A percentile compares a stretch with the other conserved stretches of the same genome.
Conservation (phyloP, 2,329 filamentous ascomycete species). For the Eurotiales sp. region DNA sequence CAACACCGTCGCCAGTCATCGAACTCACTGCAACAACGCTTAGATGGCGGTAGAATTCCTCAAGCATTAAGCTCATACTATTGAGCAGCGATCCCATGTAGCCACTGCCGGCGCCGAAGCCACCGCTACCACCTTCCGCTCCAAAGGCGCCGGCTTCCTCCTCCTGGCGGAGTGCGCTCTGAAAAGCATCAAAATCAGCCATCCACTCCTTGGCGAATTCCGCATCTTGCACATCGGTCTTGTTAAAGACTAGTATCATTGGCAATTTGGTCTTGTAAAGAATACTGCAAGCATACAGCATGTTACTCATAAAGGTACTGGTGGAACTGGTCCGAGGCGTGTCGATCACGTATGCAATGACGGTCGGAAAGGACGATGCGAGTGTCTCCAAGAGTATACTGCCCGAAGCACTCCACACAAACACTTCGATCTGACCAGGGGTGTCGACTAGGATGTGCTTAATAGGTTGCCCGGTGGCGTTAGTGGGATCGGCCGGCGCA, state of each 20-base stretch:
- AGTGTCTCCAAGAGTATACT: slow-evolving; percentile 90
- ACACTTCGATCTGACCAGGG: slow-evolving; percentile 96
- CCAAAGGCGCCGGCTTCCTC: slow-evolving; percentile 75
- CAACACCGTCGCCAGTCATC: slow-evolving; percentile 85
- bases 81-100: slow-evolving; percentile 97
- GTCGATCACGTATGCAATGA: slow-evolving; percentile 96
- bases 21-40: slow-evolving; percentile 90
- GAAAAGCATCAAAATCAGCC: slow-evolving; percentile 97
- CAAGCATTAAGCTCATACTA: slow-evolving; percentile 95
- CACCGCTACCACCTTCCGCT: slow-evolving; percentile 59
- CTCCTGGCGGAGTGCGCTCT: slow-evolving; percentile 75
- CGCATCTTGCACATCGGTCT: slow-evolving; percentile 91
- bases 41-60: slow-evolving; percentile 94
- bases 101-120: slow-evolving; percentile 69
- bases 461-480: slow-evolving; percentile 53
- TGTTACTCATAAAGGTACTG: slow-evolving; percentile 98
- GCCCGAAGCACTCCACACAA: slow-evolving; percentile 95
- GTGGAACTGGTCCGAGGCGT: slow-evolving; percentile 90
- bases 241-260: slow-evolving; percentile 99
- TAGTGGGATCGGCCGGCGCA: slow-evolving; percentile 52
- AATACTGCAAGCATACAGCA: slow-evolving; percentile 98
- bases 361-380: slow-evolving; percentile 90
- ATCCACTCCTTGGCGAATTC: slow-evolving; percentile 97
- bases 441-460: slow-evolving; percentile 91
- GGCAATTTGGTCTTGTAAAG: slow-evolving; percentile 97